Percentiles rank a stretch among this genome's conserved stretches.
phyloP scores from a whole-genome alignment of 139 green algal genomes.

The Pedinophyceae sp. region DNA sequence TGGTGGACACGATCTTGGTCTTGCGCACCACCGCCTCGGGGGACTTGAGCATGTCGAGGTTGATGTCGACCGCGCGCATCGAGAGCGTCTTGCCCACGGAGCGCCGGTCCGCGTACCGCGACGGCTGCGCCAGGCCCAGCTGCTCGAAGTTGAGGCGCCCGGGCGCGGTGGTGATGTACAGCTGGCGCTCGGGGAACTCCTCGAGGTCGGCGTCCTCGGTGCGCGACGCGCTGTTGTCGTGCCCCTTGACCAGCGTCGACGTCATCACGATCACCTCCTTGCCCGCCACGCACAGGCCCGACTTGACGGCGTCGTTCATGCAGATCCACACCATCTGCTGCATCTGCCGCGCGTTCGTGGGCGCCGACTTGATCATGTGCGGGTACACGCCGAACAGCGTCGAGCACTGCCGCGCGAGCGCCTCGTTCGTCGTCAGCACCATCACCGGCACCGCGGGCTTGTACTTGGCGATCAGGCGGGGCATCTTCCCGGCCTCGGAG shows the following conservation, averaged over 20 bases:
- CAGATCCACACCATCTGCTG: constrained; percentile 11
- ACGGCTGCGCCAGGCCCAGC: constrained; percentile 22
- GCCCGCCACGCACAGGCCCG: constrained; percentile 26
- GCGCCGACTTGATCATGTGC: constrained; percentile 20
- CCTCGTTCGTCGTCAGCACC: constrained; percentile 25
- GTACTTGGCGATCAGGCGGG: constrained; percentile 46
- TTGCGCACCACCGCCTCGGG: constrained; percentile 13
- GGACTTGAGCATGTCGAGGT: constrained; percentile 26
- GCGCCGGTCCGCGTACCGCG: constrained; percentile 10
- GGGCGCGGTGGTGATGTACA: constrained; percentile 28
- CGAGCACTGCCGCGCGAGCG: constrained; percentile 18
- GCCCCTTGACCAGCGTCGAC: constrained; percentile 16
- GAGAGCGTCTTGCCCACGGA: constrained; percentile 19
- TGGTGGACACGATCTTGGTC: constrained; percentile 48
- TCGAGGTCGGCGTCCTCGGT: neutral
- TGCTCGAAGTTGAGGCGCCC: constrained; percentile 17
- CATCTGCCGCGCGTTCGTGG: constrained; percentile 13
- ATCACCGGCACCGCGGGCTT: constrained; percentile 34
- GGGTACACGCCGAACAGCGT: constrained; percentile 22
- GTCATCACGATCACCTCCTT: constrained; percentile 38
- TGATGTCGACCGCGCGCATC: constrained; percentile 23
- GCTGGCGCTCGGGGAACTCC: constrained; percentile 15
- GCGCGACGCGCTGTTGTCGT: neutral
- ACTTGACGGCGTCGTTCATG: constrained; percentile 21
- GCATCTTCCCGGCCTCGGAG: constrained; percentile 27